A percentile compares a stretch with the other conserved stretches of the same genome.
Evolutionary conservation across 2,329 filamentous ascomycete species (phyloP).

Genomic region (Colletotrichum sp.): DNA sequence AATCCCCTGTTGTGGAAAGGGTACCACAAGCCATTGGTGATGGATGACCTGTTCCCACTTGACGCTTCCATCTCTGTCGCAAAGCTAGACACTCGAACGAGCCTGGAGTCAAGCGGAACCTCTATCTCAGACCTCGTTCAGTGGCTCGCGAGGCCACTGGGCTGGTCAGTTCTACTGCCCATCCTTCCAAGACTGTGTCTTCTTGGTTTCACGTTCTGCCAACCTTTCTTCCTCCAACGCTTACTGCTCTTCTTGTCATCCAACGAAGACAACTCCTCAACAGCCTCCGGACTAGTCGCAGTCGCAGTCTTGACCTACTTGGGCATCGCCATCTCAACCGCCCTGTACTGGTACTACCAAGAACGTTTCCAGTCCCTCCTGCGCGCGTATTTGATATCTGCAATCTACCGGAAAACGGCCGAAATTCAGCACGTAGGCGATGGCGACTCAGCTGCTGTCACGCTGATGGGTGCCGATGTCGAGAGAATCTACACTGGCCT

Average conservation of each 20-base stretch:
- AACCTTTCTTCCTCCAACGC: background rate
- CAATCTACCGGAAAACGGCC: slow-evolving; percentile 38
- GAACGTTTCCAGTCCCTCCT: slow-evolving; percentile 34
- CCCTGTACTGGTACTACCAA: slow-evolving; percentile 43
- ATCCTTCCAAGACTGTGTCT: background rate
- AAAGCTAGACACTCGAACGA: background rate
- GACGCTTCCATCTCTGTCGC: background rate
- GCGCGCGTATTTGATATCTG: slow-evolving; percentile 35
- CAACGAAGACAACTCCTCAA: background rate
- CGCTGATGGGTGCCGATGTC: slow-evolving; percentile 53
- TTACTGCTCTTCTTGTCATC: background rate
- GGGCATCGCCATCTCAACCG: slow-evolving; percentile 44
- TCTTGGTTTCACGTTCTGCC: background rate
- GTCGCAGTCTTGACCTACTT: slow-evolving; percentile 43
- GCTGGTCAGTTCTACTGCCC: background rate
- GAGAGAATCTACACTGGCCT: slow-evolving; percentile 43
- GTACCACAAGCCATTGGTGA: background rate
- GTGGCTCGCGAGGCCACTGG: background rate
- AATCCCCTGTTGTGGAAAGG: slow-evolving; percentile 10
- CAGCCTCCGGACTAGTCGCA: slow-evolving; percentile 43
- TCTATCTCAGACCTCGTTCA: background rate
- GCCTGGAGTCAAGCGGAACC: background rate
- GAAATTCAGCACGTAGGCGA: slow-evolving; percentile 21
- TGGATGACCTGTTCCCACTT: slow-evolving; percentile 1
- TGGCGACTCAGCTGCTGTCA: slow-evolving; percentile 43